Evolutionary conservation across 768 basidiomycete species (phyloP).

Genomic region (Mycena rebaudengoi): DNA sequence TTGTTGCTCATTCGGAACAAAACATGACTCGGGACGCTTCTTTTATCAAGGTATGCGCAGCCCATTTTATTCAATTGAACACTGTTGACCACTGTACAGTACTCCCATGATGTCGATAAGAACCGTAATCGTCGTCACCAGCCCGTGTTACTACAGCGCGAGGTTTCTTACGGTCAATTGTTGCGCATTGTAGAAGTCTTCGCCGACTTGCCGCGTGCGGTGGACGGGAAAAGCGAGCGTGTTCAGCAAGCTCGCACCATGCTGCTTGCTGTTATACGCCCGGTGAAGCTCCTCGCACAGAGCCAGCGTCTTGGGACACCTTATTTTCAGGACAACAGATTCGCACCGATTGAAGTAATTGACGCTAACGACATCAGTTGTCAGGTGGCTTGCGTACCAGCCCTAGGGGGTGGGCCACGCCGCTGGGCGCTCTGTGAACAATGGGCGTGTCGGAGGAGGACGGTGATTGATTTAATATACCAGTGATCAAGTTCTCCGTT

Average conservation of each 20-base stretch:
- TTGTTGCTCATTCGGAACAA: not conserved
- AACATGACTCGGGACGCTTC: not conserved
- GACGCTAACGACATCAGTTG: constrained; percentile 1
- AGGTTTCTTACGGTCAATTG: constrained; percentile 1
- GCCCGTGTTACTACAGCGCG: not conserved
- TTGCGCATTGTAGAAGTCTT: not conserved
- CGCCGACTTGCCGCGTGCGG: not conserved
- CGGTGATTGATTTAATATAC: not conserved
- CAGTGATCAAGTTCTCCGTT: not conserved
- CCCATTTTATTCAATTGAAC: not conserved
- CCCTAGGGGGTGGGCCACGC: not conserved
- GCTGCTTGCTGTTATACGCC: constrained; percentile 2
- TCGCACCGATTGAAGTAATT: not conserved
- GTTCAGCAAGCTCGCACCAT: not conserved
- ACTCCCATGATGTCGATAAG: not conserved
- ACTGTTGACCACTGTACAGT: not conserved
- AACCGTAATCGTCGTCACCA: not conserved
- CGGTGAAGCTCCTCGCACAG: not conserved
- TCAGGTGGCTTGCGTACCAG: not conserved
- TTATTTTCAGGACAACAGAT: not conserved
- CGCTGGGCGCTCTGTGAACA: not conserved
- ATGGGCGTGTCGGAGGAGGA: not conserved
- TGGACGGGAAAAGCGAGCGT: not conserved
- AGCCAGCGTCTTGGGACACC: not conserved
- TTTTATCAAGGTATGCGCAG: not conserved